These are phyloP conservation scores for Globisporangium solare DNA, from an alignment of 352 stramenopile genomes.

Conservation along the genomic window DNA sequence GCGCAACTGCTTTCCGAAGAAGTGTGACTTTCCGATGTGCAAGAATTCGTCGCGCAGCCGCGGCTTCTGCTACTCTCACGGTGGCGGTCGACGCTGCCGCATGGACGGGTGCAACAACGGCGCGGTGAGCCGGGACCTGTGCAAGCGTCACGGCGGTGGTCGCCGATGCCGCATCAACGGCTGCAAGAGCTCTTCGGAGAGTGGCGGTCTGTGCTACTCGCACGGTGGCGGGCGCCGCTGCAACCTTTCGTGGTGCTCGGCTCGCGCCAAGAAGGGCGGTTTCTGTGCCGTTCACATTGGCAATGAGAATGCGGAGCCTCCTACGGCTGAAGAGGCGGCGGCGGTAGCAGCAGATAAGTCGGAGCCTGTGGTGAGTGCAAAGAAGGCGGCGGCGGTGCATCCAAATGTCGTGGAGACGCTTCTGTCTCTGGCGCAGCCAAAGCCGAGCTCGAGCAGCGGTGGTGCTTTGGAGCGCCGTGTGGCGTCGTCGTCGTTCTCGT, in stretches of 20 bases:
- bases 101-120: slow-evolving; percentile 69
- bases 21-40: slow-evolving; percentile 82
- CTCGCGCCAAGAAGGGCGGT: slow-evolving; percentile 69
- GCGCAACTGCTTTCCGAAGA: slow-evolving; percentile 70
- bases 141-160: slow-evolving; percentile 73
- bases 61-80: slow-evolving; percentile 79
- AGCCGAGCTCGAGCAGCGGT: not conserved
- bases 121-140: slow-evolving; percentile 74
- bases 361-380: slow-evolving; percentile 1
- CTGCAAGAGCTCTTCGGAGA: slow-evolving; percentile 74
- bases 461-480: not conserved
- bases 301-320: slow-evolving; percentile 26
- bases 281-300: slow-evolving; percentile 56
- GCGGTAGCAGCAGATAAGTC: slow-evolving; percentile 1
- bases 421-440: slow-evolving; percentile 50
- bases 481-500: slow-evolving; percentile 3
- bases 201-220: slow-evolving; percentile 70
- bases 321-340: not conserved
- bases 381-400: slow-evolving; percentile 14
- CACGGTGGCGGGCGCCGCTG: slow-evolving; percentile 67
- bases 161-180: slow-evolving; percentile 57
- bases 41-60: slow-evolving; percentile 77
- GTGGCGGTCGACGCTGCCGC: slow-evolving; percentile 54
- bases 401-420: slow-evolving; percentile 60
- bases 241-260: slow-evolving; percentile 62